phyloP scores from a whole-genome alignment of 2,329 filamentous ascomycete species.

The Talaromyces pinophilus region DNA sequence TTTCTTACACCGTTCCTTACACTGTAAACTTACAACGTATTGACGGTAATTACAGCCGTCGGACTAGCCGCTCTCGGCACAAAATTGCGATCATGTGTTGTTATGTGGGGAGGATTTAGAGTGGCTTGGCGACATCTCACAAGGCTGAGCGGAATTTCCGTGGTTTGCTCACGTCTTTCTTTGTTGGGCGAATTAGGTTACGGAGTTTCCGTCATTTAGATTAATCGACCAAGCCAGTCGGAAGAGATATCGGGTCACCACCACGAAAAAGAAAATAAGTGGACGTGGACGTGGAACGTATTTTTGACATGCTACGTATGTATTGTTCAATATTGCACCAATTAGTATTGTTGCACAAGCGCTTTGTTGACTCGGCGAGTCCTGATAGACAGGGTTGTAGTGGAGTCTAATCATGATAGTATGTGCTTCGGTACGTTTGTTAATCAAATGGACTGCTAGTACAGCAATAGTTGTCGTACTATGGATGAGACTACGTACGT shows the following conservation, averaged over 20 bases:
- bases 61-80: background rate
- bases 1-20: background rate
- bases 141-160: constrained; percentile 9
- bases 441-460: background rate
- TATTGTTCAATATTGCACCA: background rate
- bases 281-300: background rate
- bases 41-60: background rate
- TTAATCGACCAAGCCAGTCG: background rate
- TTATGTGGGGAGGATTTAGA: background rate
- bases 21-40: background rate
- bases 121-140: constrained; percentile 14
- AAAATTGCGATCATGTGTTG: constrained; percentile 7
- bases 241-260: constrained; percentile 12
- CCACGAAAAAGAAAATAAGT: background rate
- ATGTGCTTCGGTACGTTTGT: background rate
- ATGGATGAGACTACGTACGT: background rate
- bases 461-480: background rate
- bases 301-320: background rate
- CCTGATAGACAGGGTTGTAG: background rate
- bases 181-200: constrained; percentile 3
- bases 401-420: background rate
- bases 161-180: background rate
- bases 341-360: constrained; percentile 12
- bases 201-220: background rate
- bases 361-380: constrained; percentile 10